These are phyloP conservation scores for Fusarium tanahbumbuense DNA, from an alignment of 2,329 filamentous ascomycete species.

Conservation along the genomic window DNA sequence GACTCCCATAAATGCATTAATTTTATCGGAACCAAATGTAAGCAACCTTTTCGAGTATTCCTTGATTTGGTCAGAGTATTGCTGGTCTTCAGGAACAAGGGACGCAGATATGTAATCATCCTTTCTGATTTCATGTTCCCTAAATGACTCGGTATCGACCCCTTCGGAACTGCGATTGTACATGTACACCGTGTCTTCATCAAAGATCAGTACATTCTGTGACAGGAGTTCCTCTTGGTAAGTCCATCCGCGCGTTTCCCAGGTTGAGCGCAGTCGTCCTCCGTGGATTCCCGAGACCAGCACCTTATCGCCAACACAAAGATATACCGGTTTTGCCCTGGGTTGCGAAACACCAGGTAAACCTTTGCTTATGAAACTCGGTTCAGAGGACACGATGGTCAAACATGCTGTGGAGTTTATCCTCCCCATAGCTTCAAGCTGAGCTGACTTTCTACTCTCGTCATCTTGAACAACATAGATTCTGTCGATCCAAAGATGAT, in stretches of 20 bases:
- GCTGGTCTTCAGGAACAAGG: background rate
- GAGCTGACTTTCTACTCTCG: accelerated
- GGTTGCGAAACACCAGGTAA: background rate
- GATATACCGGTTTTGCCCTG: accelerated
- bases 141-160: too few relatives aligned
- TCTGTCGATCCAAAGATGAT: background rate
- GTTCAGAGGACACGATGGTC: background rate
- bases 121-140: too few relatives aligned
- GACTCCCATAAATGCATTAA: accelerated
- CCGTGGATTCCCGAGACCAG: too few relatives aligned
- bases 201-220: background rate
- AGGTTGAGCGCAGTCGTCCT: too few relatives aligned
- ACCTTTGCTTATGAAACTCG: accelerated
- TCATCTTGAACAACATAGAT: background rate
- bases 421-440: background rate
- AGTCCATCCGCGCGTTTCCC: background rate
- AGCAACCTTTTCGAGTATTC: background rate
- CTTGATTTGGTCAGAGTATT: background rate
- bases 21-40: background rate
- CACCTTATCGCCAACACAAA: background rate
- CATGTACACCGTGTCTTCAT: background rate
- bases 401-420: background rate
- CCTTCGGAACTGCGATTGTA: background rate
- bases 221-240: background rate
- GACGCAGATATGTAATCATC: background rate